phyloP scores from a whole-genome alignment of 2,329 filamentous ascomycete species.

The Trichoderma sp. region DNA sequence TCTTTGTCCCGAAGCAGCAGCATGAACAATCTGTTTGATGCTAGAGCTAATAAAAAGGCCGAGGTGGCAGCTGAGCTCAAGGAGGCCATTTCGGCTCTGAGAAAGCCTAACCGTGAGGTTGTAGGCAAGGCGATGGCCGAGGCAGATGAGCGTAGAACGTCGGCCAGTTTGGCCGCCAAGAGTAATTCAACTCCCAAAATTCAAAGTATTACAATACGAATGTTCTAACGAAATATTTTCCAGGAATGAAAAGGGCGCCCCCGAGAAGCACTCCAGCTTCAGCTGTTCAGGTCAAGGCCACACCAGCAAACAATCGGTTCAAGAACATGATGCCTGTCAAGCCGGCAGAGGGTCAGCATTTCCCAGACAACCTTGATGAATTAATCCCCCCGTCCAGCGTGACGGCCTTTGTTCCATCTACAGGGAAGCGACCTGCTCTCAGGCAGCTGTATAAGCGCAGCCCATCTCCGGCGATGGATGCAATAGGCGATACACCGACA shows the following conservation, averaged over 20 bases:
- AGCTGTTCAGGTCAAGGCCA: conserved; percentile 54
- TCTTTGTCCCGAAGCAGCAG: conserved; percentile 42
- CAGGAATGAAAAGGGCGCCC: conserved; percentile 26
- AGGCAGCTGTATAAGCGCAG: conserved; percentile 31
- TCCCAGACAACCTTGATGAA: conserved; percentile 29
- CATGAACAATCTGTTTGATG: conserved; percentile 50
- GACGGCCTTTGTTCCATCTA: conserved; percentile 40
- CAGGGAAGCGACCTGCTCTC: conserved; percentile 35
- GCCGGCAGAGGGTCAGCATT: conserved; percentile 24
- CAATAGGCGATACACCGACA: conserved; percentile 33
- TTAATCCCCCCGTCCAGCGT: conserved; percentile 38
- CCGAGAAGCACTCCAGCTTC: conserved; percentile 38
- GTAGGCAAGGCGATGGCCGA: conserved; percentile 66
- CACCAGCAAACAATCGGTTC: conserved; percentile 54
- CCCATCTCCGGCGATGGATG: conserved; percentile 30
- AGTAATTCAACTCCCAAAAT: conserved; percentile 44
- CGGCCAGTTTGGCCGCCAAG: conserved; percentile 41
- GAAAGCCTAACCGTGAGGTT: conserved; percentile 71
- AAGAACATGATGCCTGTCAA: conserved; percentile 45
- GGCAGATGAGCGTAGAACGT: conserved; percentile 59
- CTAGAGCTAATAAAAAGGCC: conserved; percentile 62
- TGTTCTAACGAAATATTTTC: neutral
- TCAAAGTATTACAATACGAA: neutral
- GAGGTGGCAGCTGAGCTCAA: conserved; percentile 66
- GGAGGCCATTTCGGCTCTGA: conserved; percentile 69